phyloP scores from a whole-genome alignment of 768 basidiomycete species.

The Clitopilus passeckerianus region DNA sequence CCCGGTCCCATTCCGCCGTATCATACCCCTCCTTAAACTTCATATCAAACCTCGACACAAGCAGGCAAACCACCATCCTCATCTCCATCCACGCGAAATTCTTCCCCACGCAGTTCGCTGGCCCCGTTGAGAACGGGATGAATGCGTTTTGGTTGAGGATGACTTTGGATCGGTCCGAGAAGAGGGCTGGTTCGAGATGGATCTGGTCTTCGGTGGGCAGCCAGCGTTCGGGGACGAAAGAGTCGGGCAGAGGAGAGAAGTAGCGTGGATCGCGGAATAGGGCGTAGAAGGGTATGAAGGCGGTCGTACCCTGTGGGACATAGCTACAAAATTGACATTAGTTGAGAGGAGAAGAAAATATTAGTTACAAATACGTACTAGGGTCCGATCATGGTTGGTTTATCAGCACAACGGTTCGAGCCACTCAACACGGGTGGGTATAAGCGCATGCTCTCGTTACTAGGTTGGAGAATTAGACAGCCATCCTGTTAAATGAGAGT shows the following conservation, averaged over 20 bases:
- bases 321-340: slow-evolving; percentile 24
- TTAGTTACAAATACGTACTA: slow-evolving; percentile 28
- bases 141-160: slow-evolving; percentile 27
- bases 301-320: slow-evolving; percentile 38
- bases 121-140: slow-evolving; percentile 37
- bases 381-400: slow-evolving; percentile 21
- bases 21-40: slow-evolving; percentile 26
- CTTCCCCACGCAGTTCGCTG: slow-evolving; percentile 37
- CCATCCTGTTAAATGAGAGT: background rate
- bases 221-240: slow-evolving; percentile 40
- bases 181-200: slow-evolving; percentile 26
- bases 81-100: slow-evolving; percentile 36
- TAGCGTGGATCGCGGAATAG: slow-evolving; percentile 41
- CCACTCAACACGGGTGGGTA: slow-evolving; percentile 46
- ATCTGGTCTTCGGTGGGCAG: slow-evolving; percentile 15
- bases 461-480: slow-evolving; percentile 11
- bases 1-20: slow-evolving; percentile 22
- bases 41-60: slow-evolving; percentile 34
- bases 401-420: slow-evolving; percentile 30
- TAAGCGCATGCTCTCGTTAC: slow-evolving; percentile 47
- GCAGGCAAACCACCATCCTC: slow-evolving; percentile 28
- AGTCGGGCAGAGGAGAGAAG: slow-evolving; percentile 39
- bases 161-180: slow-evolving; percentile 13
- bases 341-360: background rate
- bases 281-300: slow-evolving; percentile 35